phyloP scores from a whole-genome alignment of 2,329 filamentous ascomycete genomes.

The Chaetomium strumarium region DNA sequence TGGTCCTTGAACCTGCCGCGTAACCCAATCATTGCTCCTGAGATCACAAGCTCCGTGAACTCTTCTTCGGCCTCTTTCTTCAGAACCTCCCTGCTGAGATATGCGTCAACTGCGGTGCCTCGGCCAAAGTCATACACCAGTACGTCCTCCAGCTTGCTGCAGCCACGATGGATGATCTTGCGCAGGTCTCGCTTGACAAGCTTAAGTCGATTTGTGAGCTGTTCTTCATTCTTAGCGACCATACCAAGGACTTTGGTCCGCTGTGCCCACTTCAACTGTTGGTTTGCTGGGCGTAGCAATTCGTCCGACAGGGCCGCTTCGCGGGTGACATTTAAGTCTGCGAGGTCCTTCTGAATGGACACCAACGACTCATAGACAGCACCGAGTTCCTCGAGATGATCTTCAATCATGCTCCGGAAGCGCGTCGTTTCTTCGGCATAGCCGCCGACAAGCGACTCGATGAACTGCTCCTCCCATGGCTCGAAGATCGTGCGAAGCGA shows the following conservation, averaged over 20 bases:
- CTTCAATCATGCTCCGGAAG: neutral
- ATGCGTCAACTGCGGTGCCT: neutral
- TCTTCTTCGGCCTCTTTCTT: neutral
- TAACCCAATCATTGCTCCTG: constrained; percentile 1
- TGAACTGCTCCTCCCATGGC: neutral
- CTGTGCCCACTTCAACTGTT: neutral
- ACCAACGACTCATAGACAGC: neutral
- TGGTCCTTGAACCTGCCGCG: neutral
- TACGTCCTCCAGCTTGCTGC: neutral
- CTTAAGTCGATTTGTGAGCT: neutral
- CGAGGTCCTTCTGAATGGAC: neutral
- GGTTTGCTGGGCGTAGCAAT: neutral
- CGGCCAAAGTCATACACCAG: constrained; percentile 6
- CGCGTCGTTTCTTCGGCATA: constrained; percentile 1
- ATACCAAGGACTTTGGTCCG: neutral
- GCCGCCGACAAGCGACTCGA: neutral
- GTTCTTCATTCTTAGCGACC: neutral
- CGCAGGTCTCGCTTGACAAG: neutral
- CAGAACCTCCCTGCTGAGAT: neutral
- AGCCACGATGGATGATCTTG: neutral
- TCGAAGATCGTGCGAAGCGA: neutral
- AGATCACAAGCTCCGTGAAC: neutral
- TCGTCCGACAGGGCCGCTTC: neutral
- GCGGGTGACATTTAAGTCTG: neutral
- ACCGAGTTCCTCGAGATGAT: neutral